Evolutionary conservation across 306 rosid species (phyloP).

Genomic region (Gynostemma pentaphyllum): DNA sequence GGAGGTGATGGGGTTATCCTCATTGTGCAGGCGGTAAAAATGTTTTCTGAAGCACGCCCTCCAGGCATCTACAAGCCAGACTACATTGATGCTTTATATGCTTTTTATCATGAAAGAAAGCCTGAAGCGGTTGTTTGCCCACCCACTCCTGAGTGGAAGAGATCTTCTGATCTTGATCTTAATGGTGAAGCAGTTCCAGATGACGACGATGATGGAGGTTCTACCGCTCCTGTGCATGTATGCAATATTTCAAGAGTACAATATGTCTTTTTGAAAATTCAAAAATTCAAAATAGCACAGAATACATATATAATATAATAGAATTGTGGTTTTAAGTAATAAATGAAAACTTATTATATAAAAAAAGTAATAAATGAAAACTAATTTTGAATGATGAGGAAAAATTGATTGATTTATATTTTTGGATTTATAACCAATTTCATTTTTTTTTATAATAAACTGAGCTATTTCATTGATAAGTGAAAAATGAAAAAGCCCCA

Average conservation of each 20-base stretch:
- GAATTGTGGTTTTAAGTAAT: not conserved
- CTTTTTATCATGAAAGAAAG: conserved; percentile 83
- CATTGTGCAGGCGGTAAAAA: conserved; percentile 61
- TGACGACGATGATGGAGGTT: conserved; percentile 72
- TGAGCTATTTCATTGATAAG: no score
- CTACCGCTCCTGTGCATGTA: conserved; percentile 64
- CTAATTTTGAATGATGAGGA: not conserved
- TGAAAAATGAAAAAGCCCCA: no score
- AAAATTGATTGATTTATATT: not conserved
- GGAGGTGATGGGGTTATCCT: conserved; percentile 9
- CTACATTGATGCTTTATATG: conserved; percentile 70
- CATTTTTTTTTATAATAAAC: no score
- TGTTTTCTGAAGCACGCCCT: conserved; percentile 84
- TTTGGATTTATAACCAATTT: not conserved
- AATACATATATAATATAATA: not conserved
- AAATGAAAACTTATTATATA: not conserved
- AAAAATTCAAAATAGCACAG: conserved; percentile 6
- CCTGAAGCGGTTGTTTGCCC: conserved; percentile 82
- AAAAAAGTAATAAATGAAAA: not conserved
- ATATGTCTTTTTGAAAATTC: conserved; percentile 9
- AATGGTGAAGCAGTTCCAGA: conserved; percentile 94
- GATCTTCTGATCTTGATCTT: conserved; percentile 91
- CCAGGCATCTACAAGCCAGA: conserved; percentile 98
- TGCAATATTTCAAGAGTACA: conserved; percentile 23
- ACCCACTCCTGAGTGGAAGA: conserved; percentile 97